phyloP scores from a whole-genome alignment of 257 asterid species.

The Scutellaria minor region DNA sequence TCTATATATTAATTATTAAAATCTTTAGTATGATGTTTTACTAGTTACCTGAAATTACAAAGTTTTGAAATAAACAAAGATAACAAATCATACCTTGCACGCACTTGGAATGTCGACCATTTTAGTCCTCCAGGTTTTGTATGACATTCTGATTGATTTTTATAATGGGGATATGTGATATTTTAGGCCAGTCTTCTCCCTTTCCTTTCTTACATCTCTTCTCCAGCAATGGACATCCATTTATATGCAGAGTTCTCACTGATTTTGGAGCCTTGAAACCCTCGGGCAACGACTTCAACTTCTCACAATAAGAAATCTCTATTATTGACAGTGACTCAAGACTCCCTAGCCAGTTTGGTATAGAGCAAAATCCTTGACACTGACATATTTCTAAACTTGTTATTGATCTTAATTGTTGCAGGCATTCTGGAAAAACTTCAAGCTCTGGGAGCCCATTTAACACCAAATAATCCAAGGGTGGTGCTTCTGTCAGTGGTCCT shows the following conservation, averaged over 20 bases:
- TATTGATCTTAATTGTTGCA: no score
- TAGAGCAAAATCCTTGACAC: no score
- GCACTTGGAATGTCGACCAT: not conserved
- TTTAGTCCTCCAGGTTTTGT: not conserved
- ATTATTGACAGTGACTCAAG: no score
- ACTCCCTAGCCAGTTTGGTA: no score
- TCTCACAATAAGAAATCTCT: not conserved
- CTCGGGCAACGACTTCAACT: constrained; percentile 7
- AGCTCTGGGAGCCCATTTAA: constrained; percentile 10
- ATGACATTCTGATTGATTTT: not conserved
- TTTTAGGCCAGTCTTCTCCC: not conserved
- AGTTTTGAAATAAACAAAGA: not conserved
- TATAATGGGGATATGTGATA: constrained; percentile 7
- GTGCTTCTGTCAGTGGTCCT: not conserved
- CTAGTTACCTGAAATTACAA: not conserved
- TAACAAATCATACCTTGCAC: not conserved
- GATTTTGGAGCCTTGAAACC: not conserved
- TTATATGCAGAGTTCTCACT: not conserved
- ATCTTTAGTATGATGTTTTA: no score
- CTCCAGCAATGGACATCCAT: not conserved
- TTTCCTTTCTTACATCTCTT: constrained; percentile 10
- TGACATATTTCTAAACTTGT: not conserved
- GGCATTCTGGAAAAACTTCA: not conserved
- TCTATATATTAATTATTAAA: no score
- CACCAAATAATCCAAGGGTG: not conserved